These are phyloP conservation scores for Melastoma candidum DNA, from an alignment of 441 rosid species.

Conservation along the genomic window DNA sequence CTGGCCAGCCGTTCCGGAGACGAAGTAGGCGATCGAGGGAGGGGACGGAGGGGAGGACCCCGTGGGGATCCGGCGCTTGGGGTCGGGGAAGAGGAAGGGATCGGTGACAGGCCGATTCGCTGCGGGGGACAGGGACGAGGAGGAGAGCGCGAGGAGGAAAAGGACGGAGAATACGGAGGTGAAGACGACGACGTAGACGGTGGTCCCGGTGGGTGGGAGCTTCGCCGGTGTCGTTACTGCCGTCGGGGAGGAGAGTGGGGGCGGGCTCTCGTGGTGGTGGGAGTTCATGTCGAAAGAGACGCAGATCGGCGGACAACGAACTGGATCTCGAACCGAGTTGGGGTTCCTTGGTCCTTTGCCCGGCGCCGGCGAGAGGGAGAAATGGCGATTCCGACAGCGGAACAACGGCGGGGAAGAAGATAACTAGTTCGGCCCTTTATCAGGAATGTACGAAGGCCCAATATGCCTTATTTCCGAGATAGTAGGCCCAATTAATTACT, in stretches of 20 bases:
- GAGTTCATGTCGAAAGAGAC: too few species aligned
- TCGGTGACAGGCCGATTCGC: conserved; percentile 24
- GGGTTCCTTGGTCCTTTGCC: too few species aligned
- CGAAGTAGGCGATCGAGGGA: conserved; percentile 61
- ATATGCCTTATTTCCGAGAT: too few species aligned
- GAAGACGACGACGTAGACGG: conserved; percentile 43
- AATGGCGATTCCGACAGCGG: too few species aligned
- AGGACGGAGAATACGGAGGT: conserved; percentile 51
- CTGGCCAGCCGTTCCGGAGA: conserved; percentile 70
- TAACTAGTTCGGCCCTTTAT: too few species aligned
- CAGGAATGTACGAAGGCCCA: too few species aligned
- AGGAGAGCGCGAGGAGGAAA: conserved; percentile 47
- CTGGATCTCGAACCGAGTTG: too few species aligned
- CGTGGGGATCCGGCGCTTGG: conserved; percentile 22
- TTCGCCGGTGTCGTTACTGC: conserved; percentile 11
- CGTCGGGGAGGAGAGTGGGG: conserved; percentile 18
- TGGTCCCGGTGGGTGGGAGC: conserved; percentile 20
- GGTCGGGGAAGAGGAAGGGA: conserved; percentile 49
- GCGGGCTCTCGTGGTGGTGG: conserved; percentile 16
- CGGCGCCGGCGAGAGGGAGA: too few species aligned
- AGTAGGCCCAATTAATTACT: too few species aligned
- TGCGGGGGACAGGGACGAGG: conserved; percentile 17
- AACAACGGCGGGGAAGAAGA: too few species aligned
- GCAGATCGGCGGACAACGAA: too few species aligned
- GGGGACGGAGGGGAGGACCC: conserved; percentile 36